Conservation (phyloP, 225 moss, liverwort and hornwort species). For the Pseudisothecium myosuroides region DNA sequence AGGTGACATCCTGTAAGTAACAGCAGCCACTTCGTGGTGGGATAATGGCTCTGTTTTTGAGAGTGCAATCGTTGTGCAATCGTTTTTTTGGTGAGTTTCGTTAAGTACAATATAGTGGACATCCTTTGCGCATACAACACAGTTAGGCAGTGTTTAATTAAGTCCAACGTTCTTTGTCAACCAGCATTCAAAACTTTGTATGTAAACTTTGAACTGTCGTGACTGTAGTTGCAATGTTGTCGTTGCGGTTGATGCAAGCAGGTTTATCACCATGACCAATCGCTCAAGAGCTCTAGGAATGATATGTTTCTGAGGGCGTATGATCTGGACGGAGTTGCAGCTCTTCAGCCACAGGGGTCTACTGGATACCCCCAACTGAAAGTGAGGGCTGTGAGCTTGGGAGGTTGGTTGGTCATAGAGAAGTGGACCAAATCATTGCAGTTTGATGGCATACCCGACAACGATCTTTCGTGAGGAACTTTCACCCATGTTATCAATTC, state of each 20-base stretch:
- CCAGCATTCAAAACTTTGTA: not conserved
- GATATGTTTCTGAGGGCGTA: not conserved
- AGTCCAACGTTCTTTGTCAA: not conserved
- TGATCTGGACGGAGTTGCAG: conserved; percentile 1
- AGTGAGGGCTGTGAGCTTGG: conserved; percentile 24
- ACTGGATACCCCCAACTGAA: not conserved
- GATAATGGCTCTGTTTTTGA: not conserved
- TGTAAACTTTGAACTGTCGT: not conserved
- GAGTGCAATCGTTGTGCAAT: not conserved
- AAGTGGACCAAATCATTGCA: conserved; percentile 46
- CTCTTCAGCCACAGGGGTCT: conserved; percentile 3
- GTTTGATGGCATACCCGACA: conserved; percentile 23
- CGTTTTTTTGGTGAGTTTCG: not conserved
- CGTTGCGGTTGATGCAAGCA: not conserved
- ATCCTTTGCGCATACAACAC: not conserved
- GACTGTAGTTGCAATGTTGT: not conserved
- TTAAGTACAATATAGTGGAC: not conserved
- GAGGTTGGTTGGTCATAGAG: conserved; percentile 44
- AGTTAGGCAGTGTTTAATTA: not conserved
- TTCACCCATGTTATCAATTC: not conserved
- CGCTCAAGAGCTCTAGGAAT: not conserved
- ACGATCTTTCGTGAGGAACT: conserved; percentile 19
- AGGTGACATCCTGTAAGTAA: not conserved
- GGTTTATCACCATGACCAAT: not conserved
- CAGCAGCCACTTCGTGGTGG: not conserved